Base-by-base conservation (phyloP, 257 asterid species). In the Solanum habrochaites region DNA sequence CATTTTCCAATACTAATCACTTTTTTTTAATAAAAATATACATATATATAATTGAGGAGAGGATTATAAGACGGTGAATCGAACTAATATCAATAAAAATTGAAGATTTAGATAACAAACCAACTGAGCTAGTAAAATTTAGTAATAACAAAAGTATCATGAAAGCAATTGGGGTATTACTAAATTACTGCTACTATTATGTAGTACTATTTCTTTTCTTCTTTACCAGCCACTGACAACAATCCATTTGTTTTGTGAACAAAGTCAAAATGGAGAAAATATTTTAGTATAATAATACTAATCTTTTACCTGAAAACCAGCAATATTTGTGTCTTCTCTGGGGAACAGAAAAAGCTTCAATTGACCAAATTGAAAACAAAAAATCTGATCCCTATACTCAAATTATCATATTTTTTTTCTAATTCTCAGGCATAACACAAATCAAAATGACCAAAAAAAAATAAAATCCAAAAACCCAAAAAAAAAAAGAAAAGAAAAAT, bases 371-470 rank as follows among this genome's bases (percentile, higher is more conserved):
- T 84, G 52, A 89, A 86, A 45, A 67, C 89, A 92, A 89, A 89
- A 88, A 86, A 43, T 87, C 93, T 87, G 90, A 95, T 94, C 98
- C 95, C 95, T 83, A 91, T 81, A 86, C 89, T 80, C 52, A 88
- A 85, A 84, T 20, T 89, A 77, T 80, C 89, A 88, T 29, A 66
- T 62, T 47, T 40, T 83, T 82, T 66, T 49, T 39, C 86, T 71
- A 35, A 35, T 64, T 83, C 86, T 56, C 64, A 56, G 64, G 64
- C 64, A 56, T 18, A 18, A 45, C 67, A 83, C 60, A 80, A 86
- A 29, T 42, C 69, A 80, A 80, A 27, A 80, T 47, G 43, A 69
- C 56, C 72, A 86, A 82, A 58, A 77, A 42, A 35, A 66, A 58
- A 82, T 86, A 85, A 85, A 78, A 5, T 83, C 52, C 85, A 89